Conservation (phyloP, 2,329 filamentous ascomycete species). For the Diaporthe destruens region DNA sequence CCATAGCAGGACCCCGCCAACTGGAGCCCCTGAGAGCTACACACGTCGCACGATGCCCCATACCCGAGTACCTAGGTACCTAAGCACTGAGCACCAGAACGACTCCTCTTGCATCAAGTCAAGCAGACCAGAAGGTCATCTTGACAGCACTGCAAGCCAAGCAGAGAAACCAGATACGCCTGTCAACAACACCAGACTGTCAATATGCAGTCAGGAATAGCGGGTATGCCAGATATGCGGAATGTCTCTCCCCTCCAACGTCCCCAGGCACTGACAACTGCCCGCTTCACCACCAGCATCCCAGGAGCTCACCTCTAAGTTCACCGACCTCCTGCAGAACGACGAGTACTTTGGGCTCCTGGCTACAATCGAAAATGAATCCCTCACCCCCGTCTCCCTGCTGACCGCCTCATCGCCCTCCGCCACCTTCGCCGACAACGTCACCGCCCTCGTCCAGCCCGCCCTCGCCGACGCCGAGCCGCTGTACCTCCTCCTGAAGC, state of each 20-base stretch:
- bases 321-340: conserved; percentile 76
- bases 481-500: conserved; percentile 81
- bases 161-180: background rate
- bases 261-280: background rate
- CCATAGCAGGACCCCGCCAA: conserved; percentile 12
- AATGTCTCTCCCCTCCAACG: background rate
- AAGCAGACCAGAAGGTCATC: background rate
- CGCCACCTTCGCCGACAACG: conserved; percentile 72
- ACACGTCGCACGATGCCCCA: conserved; percentile 29
- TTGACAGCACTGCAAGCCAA: background rate
- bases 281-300: conserved; percentile 70
- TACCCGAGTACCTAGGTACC: no score
- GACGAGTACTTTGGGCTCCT: conserved; percentile 76
- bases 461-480: conserved; percentile 76
- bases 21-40: conserved; percentile 30
- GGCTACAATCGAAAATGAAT: conserved; percentile 77
- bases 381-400: conserved; percentile 70
- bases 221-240: conserved; percentile 25
- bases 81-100: no score
- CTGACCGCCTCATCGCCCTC: conserved; percentile 66
- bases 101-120: background rate
- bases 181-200: background rate
- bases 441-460: conserved; percentile 68
- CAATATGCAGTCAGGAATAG: conserved; percentile 43
- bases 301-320: conserved; percentile 79